Evolutionary conservation across 2,329 filamentous ascomycete species (phyloP).

Genomic region (Aspergillus calidoustus): DNA sequence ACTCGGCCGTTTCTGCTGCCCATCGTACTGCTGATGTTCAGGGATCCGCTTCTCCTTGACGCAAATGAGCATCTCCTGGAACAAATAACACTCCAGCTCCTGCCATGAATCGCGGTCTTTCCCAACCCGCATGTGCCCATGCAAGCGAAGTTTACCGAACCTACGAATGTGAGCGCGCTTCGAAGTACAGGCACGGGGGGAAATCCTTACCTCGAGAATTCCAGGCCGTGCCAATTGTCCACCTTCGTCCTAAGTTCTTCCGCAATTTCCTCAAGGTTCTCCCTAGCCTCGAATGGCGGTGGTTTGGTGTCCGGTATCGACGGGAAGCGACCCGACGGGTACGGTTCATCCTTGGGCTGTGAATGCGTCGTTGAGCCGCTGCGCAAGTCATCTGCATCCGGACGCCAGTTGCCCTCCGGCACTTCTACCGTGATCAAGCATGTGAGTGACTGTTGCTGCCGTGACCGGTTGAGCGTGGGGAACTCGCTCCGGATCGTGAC

Average conservation of each 20-base stretch:
- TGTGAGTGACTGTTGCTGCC: conserved; percentile 92
- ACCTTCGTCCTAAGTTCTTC: conserved; percentile 85
- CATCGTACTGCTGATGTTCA: conserved; percentile 65
- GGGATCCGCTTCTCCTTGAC: conserved; percentile 91
- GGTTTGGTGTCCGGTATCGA: conserved; percentile 58
- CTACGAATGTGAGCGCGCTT: conserved; percentile 47
- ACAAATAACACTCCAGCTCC: conserved; percentile 94
- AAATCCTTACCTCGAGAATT: conserved; percentile 72
- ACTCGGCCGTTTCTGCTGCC: conserved; percentile 63
- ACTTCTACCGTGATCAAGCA: conserved; percentile 95
- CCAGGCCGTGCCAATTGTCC: conserved; percentile 97
- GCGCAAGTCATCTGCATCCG: conserved; percentile 78
- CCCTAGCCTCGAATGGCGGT: conserved; percentile 73
- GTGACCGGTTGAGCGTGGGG: conserved; percentile 86
- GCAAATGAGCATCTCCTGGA: conserved; percentile 98
- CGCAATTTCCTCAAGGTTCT: conserved; percentile 81
- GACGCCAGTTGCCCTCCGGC: conserved; percentile 86
- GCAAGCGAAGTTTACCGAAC: conserved; percentile 89
- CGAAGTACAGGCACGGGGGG: neutral
- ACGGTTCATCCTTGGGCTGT: conserved; percentile 55
- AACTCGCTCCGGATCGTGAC: conserved; percentile 98
- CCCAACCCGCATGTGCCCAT: conserved; percentile 88
- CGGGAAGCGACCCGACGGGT: conserved; percentile 55
- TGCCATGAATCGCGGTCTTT: conserved; percentile 98
- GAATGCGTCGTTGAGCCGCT: conserved; percentile 56